Evolutionary conservation across 2,329 filamentous ascomycete species (phyloP).

Genomic region (Fusarium sp.): DNA sequence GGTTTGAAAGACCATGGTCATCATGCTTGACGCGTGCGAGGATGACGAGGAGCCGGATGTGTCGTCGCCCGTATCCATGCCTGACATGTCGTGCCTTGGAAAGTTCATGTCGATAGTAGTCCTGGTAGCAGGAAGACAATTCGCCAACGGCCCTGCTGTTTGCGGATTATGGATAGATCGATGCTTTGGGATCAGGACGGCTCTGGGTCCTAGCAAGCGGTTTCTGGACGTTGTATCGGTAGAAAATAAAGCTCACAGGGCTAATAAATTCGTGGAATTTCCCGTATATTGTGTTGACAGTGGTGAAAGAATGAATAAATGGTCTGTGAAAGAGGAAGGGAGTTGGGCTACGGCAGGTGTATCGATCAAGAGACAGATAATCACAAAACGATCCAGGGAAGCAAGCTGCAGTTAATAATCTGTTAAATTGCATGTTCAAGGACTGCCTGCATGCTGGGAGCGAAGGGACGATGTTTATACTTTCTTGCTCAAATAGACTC

Average conservation of each 20-base stretch:
- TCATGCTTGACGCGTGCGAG: constrained; percentile 40
- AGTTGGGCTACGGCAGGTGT: not conserved
- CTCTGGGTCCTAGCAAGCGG: not conserved
- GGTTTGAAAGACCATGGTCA: constrained; percentile 70
- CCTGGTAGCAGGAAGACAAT: not conserved
- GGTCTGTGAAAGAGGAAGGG: not conserved
- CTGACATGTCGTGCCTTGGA: constrained; percentile 41
- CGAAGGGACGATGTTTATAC: not conserved
- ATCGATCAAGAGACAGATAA: not conserved
- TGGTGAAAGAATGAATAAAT: not conserved
- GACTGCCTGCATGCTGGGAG: not conserved
- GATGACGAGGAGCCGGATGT: constrained; percentile 25
- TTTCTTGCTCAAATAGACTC: constrained; percentile 35
- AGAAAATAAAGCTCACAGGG: not conserved
- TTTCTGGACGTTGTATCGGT: not conserved
- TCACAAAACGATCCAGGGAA: not conserved
- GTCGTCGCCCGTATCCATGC: constrained; percentile 31
- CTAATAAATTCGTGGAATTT: not conserved
- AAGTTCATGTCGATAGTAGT: constrained; percentile 28
- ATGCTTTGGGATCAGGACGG: not conserved
- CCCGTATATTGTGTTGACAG: not conserved
- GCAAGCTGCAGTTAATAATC: not conserved
- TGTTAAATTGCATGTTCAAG: not conserved
- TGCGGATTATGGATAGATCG: not conserved
- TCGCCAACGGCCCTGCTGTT: not conserved